Evolutionary conservation across 176 grass and related monocot genomes (phyloP).

Genomic region (Rhynchospora tenuis): DNA sequence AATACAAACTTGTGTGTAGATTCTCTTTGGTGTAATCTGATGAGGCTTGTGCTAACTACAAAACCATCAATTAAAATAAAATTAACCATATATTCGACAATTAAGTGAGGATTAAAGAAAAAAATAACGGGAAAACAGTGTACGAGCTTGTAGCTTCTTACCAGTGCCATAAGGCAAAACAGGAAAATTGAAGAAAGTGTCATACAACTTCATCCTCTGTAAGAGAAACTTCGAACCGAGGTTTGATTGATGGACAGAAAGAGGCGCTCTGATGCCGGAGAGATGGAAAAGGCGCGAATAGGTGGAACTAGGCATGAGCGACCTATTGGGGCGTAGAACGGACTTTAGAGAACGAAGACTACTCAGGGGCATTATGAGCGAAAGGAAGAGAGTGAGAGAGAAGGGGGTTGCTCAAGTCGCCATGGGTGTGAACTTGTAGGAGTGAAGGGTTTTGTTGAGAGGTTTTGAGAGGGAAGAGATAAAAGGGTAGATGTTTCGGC

Average conservation of each 20-base stretch:
- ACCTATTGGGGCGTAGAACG: neutral
- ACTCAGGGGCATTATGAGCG: neutral
- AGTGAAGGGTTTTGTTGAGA: no score
- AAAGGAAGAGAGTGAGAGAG: neutral
- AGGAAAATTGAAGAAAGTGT: neutral
- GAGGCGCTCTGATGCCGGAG: neutral
- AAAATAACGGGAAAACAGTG: neutral
- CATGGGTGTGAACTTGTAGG: neutral
- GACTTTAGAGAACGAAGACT: slow-evolving; percentile 18
- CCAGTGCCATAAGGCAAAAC: slow-evolving; percentile 17
- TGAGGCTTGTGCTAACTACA: neutral
- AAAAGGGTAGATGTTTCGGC: neutral
- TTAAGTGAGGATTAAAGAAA: neutral
- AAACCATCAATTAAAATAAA: neutral
- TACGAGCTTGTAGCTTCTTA: neutral
- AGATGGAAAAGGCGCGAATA: slow-evolving; percentile 22
- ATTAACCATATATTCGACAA: neutral
- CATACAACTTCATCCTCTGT: neutral
- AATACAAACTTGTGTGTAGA: neutral
- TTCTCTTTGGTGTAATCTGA: neutral
- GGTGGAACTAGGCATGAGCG: slow-evolving; percentile 21
- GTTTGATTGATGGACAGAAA: neutral
- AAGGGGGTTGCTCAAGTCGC: neutral
- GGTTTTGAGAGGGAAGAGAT: neutral
- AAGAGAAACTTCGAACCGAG: neutral